Base-by-base conservation (phyloP, 805 yeast species). In the Candida easanensis region DNA sequence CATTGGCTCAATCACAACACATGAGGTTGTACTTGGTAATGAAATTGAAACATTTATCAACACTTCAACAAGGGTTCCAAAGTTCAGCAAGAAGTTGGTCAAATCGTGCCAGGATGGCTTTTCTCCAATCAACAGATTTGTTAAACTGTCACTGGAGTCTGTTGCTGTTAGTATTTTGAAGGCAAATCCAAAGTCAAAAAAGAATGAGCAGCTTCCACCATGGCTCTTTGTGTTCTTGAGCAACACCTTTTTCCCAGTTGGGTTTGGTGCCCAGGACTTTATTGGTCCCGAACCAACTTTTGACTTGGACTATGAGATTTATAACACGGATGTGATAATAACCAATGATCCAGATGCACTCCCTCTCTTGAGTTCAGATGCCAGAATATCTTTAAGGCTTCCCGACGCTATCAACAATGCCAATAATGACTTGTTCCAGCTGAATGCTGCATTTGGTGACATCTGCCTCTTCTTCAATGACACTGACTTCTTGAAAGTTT, bases 51-150 rank as follows among this genome's bases (percentile, higher is more conserved):
- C 40, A 4, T 5, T 22, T 9, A n/a, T 52, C 2, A 13, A 15
- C 6, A 15, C 32, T 7, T 37, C 15, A 4, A 36, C 20, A 3
- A 11, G 4, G 1, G 20, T 49, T 1, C 51, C 50, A n/a, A 31
- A 46, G 13, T 17, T 54, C 6, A 25, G 31, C 3, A 41, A 40
- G 21, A 46, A 37, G 9, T 17, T 45, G 4, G 36, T 38, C 13
- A 45, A 21, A 16, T 30, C 30, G 13, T 55, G 60, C 19, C 13
- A 10, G 2, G 48, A 48, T 53, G 60, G 58, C 1, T 10, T 52
- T 4, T 52, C 60, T 7, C 53, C 60, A 13, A 17, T 55, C 17
- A 55, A 55, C 34, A 35, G 30, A n/a, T 28, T 51, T 5, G 32
- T 39, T 1, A 46, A 42, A n/a, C 36, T 27, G 11, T 27, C 36